Percentiles rank a stretch among this genome's conserved stretches.
These are phyloP conservation scores for Sorghum bicolor DNA, from an alignment of 176 grass and related monocot genomes.

Conservation along the genomic window DNA sequence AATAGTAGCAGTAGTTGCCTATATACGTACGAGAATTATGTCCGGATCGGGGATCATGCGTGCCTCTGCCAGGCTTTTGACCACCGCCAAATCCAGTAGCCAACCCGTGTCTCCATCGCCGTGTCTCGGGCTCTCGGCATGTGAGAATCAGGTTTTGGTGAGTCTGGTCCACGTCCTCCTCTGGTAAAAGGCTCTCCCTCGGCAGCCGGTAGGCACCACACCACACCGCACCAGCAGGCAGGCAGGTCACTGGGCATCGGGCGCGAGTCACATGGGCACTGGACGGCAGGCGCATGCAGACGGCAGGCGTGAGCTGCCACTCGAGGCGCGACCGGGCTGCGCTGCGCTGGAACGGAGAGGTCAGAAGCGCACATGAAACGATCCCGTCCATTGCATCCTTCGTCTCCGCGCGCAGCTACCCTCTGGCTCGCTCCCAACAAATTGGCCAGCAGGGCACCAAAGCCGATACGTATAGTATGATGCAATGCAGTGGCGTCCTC, in stretches of 20 bases:
- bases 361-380: neutral
- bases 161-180: neutral
- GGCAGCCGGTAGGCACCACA: neutral
- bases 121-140: neutral
- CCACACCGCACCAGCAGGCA: neutral
- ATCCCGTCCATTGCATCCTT: conserved; percentile 10
- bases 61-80: neutral
- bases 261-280: conserved; percentile 3
- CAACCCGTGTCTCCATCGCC: neutral
- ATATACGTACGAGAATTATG: neutral
- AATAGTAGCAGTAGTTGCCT: too few species aligned
- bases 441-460: too few species aligned
- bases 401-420: neutral
- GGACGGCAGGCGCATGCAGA: neutral
- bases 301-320: neutral
- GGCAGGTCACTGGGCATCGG: neutral
- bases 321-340: neutral
- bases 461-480: too few species aligned
- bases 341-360: neutral
- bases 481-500: neutral
- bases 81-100: neutral
- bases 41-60: neutral
- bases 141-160: neutral
- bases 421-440: too few species aligned
- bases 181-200: neutral